A percentile compares a stretch with the other conserved stretches of the same genome.
These are phyloP conservation scores for Dentipellis sp. DNA, from an alignment of 768 basidiomycete genomes.

Conservation along the genomic window DNA sequence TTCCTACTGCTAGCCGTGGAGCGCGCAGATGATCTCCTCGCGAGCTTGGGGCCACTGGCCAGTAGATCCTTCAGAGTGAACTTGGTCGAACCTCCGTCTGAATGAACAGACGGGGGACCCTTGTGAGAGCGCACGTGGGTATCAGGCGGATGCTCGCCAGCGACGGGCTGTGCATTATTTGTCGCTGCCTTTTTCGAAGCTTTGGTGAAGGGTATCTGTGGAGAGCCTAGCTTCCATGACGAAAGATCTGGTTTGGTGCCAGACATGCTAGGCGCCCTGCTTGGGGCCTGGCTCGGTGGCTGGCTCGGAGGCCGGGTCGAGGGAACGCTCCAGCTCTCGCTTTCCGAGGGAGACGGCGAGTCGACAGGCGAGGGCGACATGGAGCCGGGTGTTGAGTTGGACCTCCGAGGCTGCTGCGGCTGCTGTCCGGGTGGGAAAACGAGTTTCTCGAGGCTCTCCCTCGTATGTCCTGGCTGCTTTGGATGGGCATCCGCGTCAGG, in stretches of 20 bases:
- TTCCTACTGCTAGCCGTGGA: slow-evolving; percentile 55
- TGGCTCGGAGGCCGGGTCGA: slow-evolving; percentile 54
- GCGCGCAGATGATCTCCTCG: slow-evolving; percentile 60
- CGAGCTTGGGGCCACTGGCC: slow-evolving; percentile 62
- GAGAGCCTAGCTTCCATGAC: not conserved
- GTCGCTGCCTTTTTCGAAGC: not conserved
- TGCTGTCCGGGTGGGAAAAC: slow-evolving; percentile 12
- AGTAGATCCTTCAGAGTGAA: slow-evolving; percentile 85
- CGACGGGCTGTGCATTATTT: not conserved
- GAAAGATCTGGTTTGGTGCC: slow-evolving; percentile 12
- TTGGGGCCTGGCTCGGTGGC: slow-evolving; percentile 37
- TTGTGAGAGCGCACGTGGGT: slow-evolving; percentile 14
- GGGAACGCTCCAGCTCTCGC: slow-evolving; percentile 51
- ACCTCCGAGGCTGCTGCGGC: slow-evolving; percentile 2
- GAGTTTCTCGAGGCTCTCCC: slow-evolving; percentile 31
- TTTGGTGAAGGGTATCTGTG: slow-evolving; percentile 5
- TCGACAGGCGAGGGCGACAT: slow-evolving; percentile 30
- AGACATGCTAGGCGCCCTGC: slow-evolving; percentile 28
- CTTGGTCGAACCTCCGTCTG: slow-evolving; percentile 54
- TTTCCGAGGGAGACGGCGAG: slow-evolving; percentile 47
- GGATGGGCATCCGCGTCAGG: slow-evolving; percentile 38
- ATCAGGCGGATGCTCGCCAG: slow-evolving; percentile 2
- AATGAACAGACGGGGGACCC: slow-evolving; percentile 35
- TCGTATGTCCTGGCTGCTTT: slow-evolving; percentile 43
- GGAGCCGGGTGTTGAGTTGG: slow-evolving; percentile 30